Percentiles rank a stretch among this genome's conserved stretches.
Conservation (phyloP, 2,329 filamentous ascomycete genomes). For the Trichoderma aggressivum region DNA sequence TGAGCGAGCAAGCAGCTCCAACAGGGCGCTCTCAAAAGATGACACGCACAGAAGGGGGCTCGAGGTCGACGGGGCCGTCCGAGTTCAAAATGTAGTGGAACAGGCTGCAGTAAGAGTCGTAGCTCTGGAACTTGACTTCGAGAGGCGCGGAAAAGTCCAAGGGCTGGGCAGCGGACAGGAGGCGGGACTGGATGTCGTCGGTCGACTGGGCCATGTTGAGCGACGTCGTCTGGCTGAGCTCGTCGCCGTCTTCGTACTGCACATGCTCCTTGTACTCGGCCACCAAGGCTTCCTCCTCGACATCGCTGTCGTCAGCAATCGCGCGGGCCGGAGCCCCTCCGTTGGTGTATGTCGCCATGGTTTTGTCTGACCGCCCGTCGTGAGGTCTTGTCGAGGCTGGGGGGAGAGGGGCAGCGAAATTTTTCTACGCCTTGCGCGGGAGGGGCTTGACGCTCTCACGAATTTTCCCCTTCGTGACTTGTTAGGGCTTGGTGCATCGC, state of each 20-base stretch:
- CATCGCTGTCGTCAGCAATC: conserved; percentile 81
- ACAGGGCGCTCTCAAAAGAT: not conserved
- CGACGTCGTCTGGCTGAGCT: conserved; percentile 71
- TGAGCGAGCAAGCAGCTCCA: not conserved
- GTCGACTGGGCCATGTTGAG: conserved; percentile 68
- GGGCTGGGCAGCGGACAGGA: conserved; percentile 87
- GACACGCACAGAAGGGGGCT: conserved; percentile 83
- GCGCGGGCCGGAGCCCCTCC: conserved; percentile 57
- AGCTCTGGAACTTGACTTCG: conserved; percentile 96
- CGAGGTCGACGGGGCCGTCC: conserved; percentile 95
- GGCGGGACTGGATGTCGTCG: conserved; percentile 89
- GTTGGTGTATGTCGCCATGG: conserved; percentile 62
- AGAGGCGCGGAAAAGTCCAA: conserved; percentile 94
- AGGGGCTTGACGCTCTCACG: conserved; percentile 28
- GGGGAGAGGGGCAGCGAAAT: conserved; percentile 34
- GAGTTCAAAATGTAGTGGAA: conserved; percentile 99
- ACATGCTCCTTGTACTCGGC: conserved; percentile 96
- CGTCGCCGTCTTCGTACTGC: conserved; percentile 82
- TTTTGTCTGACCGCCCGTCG: conserved; percentile 29
- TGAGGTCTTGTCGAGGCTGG: conserved; percentile 28
- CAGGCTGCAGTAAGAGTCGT: conserved; percentile 98
- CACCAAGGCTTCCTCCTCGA: conserved; percentile 92
- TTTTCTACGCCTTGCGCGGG: conserved; percentile 31
- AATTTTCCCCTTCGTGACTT: conserved; percentile 35
- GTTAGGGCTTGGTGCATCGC: conserved; percentile 40